Conservation (phyloP, 768 basidiomycete genomes). For the Termitomyces sp. region DNA sequence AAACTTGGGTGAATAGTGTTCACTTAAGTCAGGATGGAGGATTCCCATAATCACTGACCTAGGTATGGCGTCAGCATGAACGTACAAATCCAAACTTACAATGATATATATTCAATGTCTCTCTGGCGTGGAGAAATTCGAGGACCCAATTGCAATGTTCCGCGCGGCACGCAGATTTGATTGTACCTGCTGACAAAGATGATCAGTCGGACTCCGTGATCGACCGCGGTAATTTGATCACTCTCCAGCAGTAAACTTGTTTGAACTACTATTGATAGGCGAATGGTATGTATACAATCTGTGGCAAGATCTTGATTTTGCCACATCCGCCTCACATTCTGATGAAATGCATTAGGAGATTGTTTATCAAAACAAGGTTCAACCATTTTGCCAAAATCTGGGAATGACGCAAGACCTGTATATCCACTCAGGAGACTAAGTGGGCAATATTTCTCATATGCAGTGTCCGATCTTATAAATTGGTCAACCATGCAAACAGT, state of each 20-base stretch:
- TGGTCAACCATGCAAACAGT: neutral
- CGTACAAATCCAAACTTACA: neutral
- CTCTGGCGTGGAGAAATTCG: neutral
- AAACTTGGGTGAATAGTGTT: no score
- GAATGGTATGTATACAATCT: neutral
- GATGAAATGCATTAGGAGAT: neutral
- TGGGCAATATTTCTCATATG: neutral
- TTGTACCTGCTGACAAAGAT: neutral
- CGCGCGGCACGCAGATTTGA: neutral
- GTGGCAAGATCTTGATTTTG: neutral
- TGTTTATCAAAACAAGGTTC: no score
- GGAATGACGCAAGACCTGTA: neutral
- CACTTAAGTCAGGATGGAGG: no score
- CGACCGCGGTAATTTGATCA: no score
- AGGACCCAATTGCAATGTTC: no score
- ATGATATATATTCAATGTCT: no score
- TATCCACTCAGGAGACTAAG: neutral
- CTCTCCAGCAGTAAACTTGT: neutral
- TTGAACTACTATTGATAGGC: neutral
- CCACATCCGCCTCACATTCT: neutral
- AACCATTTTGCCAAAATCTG: neutral
- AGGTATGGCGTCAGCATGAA: no score
- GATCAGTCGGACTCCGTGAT: neutral
- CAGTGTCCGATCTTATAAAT: neutral
- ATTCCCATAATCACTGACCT: no score